Base-by-base conservation (phyloP, 768 basidiomycete genomes). In the Trametes maxima region DNA sequence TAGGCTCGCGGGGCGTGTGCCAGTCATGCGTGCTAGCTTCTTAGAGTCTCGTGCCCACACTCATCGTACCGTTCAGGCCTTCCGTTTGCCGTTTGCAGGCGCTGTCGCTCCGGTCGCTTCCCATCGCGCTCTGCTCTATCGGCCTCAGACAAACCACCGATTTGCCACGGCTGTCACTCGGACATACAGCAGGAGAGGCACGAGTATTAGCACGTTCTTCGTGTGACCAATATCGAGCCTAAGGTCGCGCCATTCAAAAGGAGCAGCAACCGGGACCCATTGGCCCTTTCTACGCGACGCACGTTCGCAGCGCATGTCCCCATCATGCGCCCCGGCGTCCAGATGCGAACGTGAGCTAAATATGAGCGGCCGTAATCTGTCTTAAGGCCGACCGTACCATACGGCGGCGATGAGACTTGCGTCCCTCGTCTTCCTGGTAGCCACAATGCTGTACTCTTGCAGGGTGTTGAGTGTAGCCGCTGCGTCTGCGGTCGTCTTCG, bases 281-380 rank as follows among this genome's bases (percentile, higher is more conserved):
- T 24, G 25, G 2, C 50, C 11, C 42, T 54, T 21, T 33, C 39
- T 53, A 55, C 22, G 42, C 57, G 48, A 59, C 62, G 57, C 62
- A 64, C 62, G 62, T 64, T 64, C 54, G 57, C 44, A 16, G 37
- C 39, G 53, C 49, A 45, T 40, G 33, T 17, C 43, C 47, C 45
- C 57, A 54, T 44, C 57, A 47, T 22, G 39, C 24, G 43, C 33
- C 45, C 37, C 53, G 36, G 44, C 35, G 33, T 58, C 45, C 16
- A 25, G 35, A 19, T 16, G 42, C 52, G 45, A 54, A 54, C 47
- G 62, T 53, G 60, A 48, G 39, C 57, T 54, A 44, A 63, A 49
- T 63, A 48, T 51, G 54, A 40, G 36, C 5, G 36, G 17, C 43
- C 46, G 10, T 16, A 7, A 45, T 17, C 28, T 16, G 19, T 28